phyloP scores from a whole-genome alignment of 1,139 yeast genomes.

The Geotrichum carabidarum region DNA sequence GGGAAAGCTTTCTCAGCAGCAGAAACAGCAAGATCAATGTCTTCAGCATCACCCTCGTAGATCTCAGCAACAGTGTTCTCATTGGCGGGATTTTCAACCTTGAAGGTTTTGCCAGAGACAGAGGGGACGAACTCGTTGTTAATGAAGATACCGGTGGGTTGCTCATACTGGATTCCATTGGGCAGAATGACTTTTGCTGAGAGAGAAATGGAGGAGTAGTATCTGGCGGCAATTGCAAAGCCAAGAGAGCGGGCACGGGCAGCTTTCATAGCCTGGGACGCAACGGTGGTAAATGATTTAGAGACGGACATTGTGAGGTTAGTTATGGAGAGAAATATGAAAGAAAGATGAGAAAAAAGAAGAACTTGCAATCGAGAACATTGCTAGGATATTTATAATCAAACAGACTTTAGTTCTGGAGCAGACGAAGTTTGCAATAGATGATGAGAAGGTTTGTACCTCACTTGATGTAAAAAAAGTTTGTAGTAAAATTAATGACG shows the following conservation, averaged over 20 bases:
- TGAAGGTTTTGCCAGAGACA: constrained; percentile 47
- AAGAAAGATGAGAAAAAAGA: neutral
- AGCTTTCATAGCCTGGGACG: constrained; percentile 16
- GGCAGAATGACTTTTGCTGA: constrained; percentile 52
- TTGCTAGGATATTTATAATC: neutral
- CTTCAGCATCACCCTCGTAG: constrained; percentile 52
- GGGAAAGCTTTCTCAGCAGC: constrained; percentile 54
- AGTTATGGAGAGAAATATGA: neutral
- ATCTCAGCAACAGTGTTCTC: constrained; percentile 53
- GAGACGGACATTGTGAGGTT: constrained; percentile 8
- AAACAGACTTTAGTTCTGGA: too few species aligned
- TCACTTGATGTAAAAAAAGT: too few species aligned
- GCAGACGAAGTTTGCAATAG: too few species aligned
- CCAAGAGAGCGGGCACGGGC: constrained; percentile 10
- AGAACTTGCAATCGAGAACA: neutral
- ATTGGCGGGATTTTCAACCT: constrained; percentile 52
- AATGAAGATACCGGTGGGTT: constrained; percentile 64
- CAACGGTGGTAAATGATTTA: constrained; percentile 12
- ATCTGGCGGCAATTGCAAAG: constrained; percentile 7
- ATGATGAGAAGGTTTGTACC: too few species aligned
- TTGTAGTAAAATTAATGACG: too few species aligned
- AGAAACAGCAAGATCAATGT: constrained; percentile 55
- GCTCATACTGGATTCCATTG: constrained; percentile 54
- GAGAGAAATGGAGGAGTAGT: constrained; percentile 15
- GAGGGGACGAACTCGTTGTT: constrained; percentile 56